These are phyloP conservation scores for Ustilago curta DNA, from an alignment of 1,284 basidiomycete species.

Conservation along the genomic window DNA sequence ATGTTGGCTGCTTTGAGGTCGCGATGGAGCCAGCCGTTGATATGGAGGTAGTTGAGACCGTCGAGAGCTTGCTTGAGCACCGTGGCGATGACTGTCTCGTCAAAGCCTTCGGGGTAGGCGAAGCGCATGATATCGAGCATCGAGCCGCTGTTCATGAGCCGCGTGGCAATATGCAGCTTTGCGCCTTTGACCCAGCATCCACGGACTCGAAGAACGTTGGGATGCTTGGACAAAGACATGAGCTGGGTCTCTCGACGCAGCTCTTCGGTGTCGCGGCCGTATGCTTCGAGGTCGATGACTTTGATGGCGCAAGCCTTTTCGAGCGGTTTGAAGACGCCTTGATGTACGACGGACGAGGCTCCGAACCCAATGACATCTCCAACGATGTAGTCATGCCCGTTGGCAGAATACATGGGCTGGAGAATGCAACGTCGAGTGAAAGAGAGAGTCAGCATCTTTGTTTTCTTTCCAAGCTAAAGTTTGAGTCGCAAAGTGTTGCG, in stretches of 20 bases:
- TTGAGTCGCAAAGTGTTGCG: too few relatives aligned
- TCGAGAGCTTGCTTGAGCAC: conserved; percentile 84
- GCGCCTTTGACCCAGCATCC: conserved; percentile 87
- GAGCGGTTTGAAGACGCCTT: conserved; percentile 76
- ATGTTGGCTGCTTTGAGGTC: conserved; percentile 91
- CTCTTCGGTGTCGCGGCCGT: conserved; percentile 62
- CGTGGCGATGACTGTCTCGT: conserved; percentile 85
- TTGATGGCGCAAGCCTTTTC: conserved; percentile 80
- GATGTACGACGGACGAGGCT: conserved; percentile 85
- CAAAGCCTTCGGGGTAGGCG: conserved; percentile 84
- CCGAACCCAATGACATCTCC: conserved; percentile 75
- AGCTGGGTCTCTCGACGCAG: conserved; percentile 86
- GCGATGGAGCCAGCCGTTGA: conserved; percentile 85
- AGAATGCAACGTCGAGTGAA: background rate
- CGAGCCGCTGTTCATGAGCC: conserved; percentile 88
- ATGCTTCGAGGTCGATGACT: conserved; percentile 85
- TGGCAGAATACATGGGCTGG: conserved; percentile 48
- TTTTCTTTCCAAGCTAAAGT: background rate
- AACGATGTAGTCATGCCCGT: conserved; percentile 60
- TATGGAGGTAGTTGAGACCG: conserved; percentile 87
- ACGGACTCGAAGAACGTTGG: conserved; percentile 87
- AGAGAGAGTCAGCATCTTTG: conserved; percentile 7
- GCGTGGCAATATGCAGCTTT: conserved; percentile 85
- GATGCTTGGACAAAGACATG: conserved; percentile 93
- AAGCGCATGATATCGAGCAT: conserved; percentile 87